Evolutionary conservation across 2,329 filamentous ascomycete genomes (phyloP).

Genomic region (Xylariaceae sp.): DNA sequence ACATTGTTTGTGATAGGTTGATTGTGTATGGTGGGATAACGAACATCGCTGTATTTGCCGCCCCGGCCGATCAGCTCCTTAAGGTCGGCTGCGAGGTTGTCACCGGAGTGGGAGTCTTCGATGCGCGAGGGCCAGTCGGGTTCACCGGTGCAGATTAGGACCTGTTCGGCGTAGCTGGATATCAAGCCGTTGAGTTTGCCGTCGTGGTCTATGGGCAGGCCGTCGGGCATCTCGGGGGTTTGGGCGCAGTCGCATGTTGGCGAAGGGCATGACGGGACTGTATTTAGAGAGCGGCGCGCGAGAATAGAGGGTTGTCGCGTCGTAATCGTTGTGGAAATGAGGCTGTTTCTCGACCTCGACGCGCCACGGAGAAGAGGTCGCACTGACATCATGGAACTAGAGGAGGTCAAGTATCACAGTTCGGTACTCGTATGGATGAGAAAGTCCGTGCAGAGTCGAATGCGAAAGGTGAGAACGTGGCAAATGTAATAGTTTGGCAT

Average conservation of each 20-base stretch:
- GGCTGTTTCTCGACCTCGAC: conserved; percentile 1
- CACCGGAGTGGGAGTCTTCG: conserved; percentile 69
- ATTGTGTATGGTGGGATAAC: conserved; percentile 25
- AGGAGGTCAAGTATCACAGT: no score
- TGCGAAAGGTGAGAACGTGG: no score
- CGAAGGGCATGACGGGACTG: conserved; percentile 60
- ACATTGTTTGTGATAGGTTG: not conserved
- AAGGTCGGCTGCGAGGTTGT: conserved; percentile 67
- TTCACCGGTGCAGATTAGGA: conserved; percentile 77
- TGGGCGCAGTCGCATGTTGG: conserved; percentile 73
- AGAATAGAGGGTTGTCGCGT: not conserved
- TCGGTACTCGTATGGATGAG: no score
- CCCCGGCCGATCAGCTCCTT: conserved; percentile 66
- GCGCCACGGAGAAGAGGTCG: conserved; percentile 17
- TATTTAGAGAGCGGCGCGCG: conserved; percentile 24
- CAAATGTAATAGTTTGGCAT: no score
- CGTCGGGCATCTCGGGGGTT: conserved; percentile 59
- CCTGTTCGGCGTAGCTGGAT: conserved; percentile 72
- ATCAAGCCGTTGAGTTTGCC: conserved; percentile 72
- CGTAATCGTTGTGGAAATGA: not conserved
- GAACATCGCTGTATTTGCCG: conserved; percentile 63
- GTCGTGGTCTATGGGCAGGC: conserved; percentile 70
- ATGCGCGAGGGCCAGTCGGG: conserved; percentile 80
- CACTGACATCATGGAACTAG: conserved; percentile 19
- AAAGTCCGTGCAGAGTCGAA: no score